Evolutionary conservation across 2,329 filamentous ascomycete genomes (phyloP).

Genomic region (Aspergillus sp.): DNA sequence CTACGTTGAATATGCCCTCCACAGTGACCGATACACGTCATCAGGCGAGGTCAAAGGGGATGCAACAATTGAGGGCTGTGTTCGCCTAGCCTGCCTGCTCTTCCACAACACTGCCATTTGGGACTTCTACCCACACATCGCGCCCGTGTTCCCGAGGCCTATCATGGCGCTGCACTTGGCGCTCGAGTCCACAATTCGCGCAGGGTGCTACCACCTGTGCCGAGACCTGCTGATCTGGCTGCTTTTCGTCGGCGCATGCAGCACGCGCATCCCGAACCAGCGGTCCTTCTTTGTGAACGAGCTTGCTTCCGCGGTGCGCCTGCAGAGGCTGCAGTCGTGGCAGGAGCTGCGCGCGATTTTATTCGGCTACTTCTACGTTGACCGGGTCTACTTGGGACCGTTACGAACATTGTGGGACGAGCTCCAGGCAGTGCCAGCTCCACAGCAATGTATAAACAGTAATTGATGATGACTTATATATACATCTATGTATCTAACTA

Average conservation of each 20-base stretch:
- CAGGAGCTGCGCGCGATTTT: slow-evolving; percentile 34
- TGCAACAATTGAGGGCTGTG: slow-evolving; percentile 38
- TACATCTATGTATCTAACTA: slow-evolving; percentile 6
- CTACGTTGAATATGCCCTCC: slow-evolving; percentile 38
- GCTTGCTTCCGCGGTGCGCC: slow-evolving; percentile 27
- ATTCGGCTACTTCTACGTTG: slow-evolving; percentile 37
- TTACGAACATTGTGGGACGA: slow-evolving; percentile 35
- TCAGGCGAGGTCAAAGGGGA: slow-evolving; percentile 35
- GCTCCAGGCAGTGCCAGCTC: slow-evolving; percentile 21
- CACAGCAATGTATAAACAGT: slow-evolving; percentile 14
- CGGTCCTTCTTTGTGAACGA: slow-evolving; percentile 34
- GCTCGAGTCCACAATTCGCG: slow-evolving; percentile 32
- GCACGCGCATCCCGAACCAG: slow-evolving; percentile 24
- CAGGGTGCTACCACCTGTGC: slow-evolving; percentile 32
- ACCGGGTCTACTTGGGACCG: slow-evolving; percentile 32
- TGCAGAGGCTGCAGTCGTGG: slow-evolving; percentile 32
- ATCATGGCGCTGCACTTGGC: slow-evolving; percentile 33
- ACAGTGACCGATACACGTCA: slow-evolving; percentile 37
- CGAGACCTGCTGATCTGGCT: slow-evolving; percentile 38
- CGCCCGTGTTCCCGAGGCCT: slow-evolving; percentile 35
- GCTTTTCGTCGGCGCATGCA: slow-evolving; percentile 37
- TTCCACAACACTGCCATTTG: slow-evolving; percentile 43
- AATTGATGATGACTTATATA: slow-evolving; percentile 9
- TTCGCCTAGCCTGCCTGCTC: slow-evolving; percentile 37
- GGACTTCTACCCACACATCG: slow-evolving; percentile 39